Evolutionary conservation across 1,284 basidiomycete species (phyloP), one percentile per base, ranked within the genome.

Genomic region (Ganoderma sp.): DNA sequence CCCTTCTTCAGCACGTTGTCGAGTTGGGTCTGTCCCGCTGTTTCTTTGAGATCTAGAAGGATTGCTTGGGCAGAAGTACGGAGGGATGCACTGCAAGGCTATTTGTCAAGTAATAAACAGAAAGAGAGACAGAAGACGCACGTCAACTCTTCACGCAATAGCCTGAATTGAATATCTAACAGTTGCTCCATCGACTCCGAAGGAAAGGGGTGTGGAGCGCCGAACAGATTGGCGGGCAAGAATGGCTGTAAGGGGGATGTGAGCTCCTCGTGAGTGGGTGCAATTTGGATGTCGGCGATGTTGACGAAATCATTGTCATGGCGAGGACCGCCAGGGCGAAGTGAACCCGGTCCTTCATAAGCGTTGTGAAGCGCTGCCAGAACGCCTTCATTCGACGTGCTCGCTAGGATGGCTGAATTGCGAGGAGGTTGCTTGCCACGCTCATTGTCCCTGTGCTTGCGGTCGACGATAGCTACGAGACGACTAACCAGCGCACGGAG

Each of bases 261-360:
- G 8, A 84, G 74, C 67, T 84, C 83, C 6, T 76, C 74, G 41
- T 79, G 74, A 0, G 83, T 82, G 0, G 83, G 83, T 0, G 79
- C 75, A 60, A 83, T 79, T 8, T 74, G 68, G 61, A 84, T 82
- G 14, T 79, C 71, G 3, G 58, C 52, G 65, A 83, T 81, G 45
- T 77, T 67, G 6, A 74, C 71, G 28, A 75, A 71, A 70, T 84
- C 83, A 71, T 83, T 83, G 65, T 83, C 79, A 66, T 84, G 82
- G 0, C 82, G 76, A 1, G 85, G 83, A 3, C 89, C 90, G 0
- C 79, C 80, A 5, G 69, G 57, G 1, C 87, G 84, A 2, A 84
- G 74, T 0, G 65, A 48, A 9, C 76, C 76, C 0, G 76, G 76
- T 17, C 74, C 74, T 28, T 74, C 70, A 41, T 78, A 76, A 12